These are phyloP conservation scores for Fulvia fulva DNA, from an alignment of 2,329 filamentous ascomycete species.

Conservation along the genomic window DNA sequence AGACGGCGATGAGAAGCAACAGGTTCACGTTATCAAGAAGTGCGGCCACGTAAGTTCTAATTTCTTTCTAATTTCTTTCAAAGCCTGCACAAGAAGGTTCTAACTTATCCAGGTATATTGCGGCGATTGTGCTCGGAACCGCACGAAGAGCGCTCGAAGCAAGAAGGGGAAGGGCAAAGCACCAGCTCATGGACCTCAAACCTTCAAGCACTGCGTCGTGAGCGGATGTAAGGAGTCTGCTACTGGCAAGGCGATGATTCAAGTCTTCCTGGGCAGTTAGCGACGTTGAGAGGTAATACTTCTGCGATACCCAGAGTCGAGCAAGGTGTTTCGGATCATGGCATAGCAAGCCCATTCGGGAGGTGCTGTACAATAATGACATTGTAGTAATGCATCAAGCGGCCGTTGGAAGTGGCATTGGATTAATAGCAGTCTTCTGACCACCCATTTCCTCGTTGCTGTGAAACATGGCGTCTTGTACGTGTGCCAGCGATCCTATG, in stretches of 20 bases:
- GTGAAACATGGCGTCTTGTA: not conserved
- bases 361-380: not conserved
- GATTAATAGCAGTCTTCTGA: not conserved
- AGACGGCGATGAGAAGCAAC: conserved; percentile 63
- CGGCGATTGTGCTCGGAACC: conserved; percentile 47
- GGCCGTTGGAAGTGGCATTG: not conserved
- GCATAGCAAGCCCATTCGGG: not conserved
- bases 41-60: conserved; percentile 79
- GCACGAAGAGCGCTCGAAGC: conserved; percentile 20
- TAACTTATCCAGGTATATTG: conserved; percentile 47
- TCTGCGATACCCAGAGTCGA: not conserved
- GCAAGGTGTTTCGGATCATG: not conserved
- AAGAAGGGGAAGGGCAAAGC: conserved; percentile 39
- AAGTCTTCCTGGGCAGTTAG: conserved; percentile 30
- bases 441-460: not conserved
- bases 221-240: conserved; percentile 35
- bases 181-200: conserved; percentile 13
- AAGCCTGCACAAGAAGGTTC: conserved; percentile 2
- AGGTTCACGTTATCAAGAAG: conserved; percentile 86
- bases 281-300: not conserved
- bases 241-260: conserved; percentile 17
- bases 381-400: not conserved
- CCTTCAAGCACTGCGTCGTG: conserved; percentile 46
- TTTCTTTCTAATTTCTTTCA: conserved; percentile 14
- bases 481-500: too few species aligned